Percentiles rank a stretch among this genome's conserved stretches.
phyloP scores from a whole-genome alignment of 345 rosid species.

The Mercurialis annua region DNA sequence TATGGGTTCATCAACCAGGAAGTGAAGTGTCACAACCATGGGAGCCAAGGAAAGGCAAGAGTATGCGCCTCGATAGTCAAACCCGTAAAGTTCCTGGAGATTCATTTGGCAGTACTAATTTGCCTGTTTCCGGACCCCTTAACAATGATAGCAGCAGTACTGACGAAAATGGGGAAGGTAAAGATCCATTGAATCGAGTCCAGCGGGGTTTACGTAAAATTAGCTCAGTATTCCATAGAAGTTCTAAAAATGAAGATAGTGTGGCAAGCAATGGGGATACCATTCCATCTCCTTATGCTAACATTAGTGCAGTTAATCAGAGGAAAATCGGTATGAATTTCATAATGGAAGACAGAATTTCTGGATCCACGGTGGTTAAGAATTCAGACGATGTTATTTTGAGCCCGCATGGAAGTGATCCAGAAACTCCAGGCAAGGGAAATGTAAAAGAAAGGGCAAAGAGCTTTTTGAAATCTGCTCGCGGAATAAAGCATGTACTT shows the following conservation, averaged over 20 bases:
- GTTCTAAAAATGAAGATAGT: conserved; percentile 40
- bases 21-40: conserved; percentile 65
- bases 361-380: conserved; percentile 32
- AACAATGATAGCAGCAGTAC: conserved; percentile 42
- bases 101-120: conserved; percentile 27
- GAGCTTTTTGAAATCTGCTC: conserved; percentile 57
- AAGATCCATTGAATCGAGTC: conserved; percentile 28
- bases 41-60: conserved; percentile 87
- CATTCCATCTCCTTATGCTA: conserved; percentile 45
- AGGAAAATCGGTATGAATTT: conserved; percentile 45
- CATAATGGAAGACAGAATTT: conserved; percentile 45
- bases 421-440: conserved; percentile 48
- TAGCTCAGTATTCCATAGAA: conserved; percentile 44
- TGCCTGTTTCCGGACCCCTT: conserved; percentile 35
- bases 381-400: conserved; percentile 29
- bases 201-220: conserved; percentile 51
- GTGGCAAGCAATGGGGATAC: conserved; percentile 37
- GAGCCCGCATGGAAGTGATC: conserved; percentile 37
- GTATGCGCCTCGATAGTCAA: conserved; percentile 40
- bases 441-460: conserved; percentile 58
- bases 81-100: conserved; percentile 37
- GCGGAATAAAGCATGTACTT: conserved; percentile 49
- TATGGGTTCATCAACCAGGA: conserved; percentile 91
- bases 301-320: conserved; percentile 49
- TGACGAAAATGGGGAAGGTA: conserved; percentile 50